Percentiles rank a stretch among this genome's conserved stretches.
phyloP scores from a whole-genome alignment of 768 basidiomycete species.

The Termitomyces heimii region DNA sequence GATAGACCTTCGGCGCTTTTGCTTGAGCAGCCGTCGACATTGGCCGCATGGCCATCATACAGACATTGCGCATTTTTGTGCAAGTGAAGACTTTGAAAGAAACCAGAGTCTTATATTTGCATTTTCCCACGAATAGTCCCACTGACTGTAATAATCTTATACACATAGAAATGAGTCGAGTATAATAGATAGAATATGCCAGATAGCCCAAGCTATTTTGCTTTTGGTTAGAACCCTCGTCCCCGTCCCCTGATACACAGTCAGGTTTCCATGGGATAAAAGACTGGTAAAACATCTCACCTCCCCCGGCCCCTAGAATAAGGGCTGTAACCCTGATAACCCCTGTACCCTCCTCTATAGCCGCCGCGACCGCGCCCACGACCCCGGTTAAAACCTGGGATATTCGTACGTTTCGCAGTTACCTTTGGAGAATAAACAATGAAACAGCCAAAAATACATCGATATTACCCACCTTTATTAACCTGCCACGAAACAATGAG shows the following conservation, averaged over 20 bases:
- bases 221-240: constrained; percentile 52
- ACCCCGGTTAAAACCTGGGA: constrained; percentile 87
- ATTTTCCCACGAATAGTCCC: constrained; percentile 5
- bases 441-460: not conserved
- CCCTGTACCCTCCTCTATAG: constrained; percentile 44
- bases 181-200: constrained; percentile 12
- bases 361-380: constrained; percentile 70
- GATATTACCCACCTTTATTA: constrained; percentile 66
- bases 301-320: constrained; percentile 69
- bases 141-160: constrained; percentile 6
- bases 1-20: constrained; percentile 37
- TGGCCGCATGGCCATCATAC: constrained; percentile 30
- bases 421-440: constrained; percentile 46
- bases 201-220: constrained; percentile 8
- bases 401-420: constrained; percentile 90
- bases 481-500: constrained; percentile 87
- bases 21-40: constrained; percentile 38
- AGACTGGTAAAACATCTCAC: constrained; percentile 31
- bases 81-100: not conserved
- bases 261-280: not conserved
- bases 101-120: not conserved
- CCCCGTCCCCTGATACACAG: constrained; percentile 37
- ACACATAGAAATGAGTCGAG: constrained; percentile 2
- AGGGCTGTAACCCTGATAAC: constrained; percentile 50
- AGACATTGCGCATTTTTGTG: constrained; percentile 29